These are phyloP conservation scores for Glycine soja DNA, from an alignment of 306 rosid species.

Conservation along the genomic window DNA sequence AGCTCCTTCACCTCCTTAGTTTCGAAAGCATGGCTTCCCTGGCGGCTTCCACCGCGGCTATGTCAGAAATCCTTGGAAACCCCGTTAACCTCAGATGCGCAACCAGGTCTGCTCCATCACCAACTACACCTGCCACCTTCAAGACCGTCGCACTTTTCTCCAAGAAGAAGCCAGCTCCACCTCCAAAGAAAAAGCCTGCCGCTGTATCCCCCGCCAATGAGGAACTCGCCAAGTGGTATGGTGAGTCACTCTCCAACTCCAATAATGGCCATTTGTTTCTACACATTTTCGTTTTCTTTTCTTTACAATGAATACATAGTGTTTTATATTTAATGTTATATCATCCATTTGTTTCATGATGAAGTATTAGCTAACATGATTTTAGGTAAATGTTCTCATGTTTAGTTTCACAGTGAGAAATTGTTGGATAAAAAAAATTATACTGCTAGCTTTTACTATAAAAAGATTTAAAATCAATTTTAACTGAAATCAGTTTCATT, in stretches of 20 bases:
- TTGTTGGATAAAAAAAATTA: too few species aligned
- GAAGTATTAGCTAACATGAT: background rate
- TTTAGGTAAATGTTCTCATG: background rate
- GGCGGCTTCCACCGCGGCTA: conserved; percentile 64
- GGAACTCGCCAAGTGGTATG: conserved; percentile 94
- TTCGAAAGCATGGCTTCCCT: conserved; percentile 64
- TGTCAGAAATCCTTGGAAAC: conserved; percentile 79
- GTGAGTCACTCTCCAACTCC: conserved; percentile 51
- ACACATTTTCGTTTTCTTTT: background rate
- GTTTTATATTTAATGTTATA: background rate
- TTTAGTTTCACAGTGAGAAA: background rate
- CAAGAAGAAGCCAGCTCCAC: conserved; percentile 65
- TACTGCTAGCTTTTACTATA: too few species aligned
- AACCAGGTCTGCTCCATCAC: conserved; percentile 59
- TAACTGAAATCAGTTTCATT: too few species aligned
- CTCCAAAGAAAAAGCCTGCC: conserved; percentile 54
- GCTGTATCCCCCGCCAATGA: conserved; percentile 57
- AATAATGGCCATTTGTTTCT: background rate
- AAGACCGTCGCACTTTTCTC: conserved; percentile 73
- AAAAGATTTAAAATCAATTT: too few species aligned
- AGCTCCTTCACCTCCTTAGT: background rate
- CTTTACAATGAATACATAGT: background rate
- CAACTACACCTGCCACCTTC: conserved; percentile 61
- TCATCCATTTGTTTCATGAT: background rate
- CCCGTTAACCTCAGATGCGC: conserved; percentile 60